These are phyloP conservation scores for Oenanthe javanica DNA, from an alignment of 140 eudicot genomes.

Conservation along the genomic window DNA sequence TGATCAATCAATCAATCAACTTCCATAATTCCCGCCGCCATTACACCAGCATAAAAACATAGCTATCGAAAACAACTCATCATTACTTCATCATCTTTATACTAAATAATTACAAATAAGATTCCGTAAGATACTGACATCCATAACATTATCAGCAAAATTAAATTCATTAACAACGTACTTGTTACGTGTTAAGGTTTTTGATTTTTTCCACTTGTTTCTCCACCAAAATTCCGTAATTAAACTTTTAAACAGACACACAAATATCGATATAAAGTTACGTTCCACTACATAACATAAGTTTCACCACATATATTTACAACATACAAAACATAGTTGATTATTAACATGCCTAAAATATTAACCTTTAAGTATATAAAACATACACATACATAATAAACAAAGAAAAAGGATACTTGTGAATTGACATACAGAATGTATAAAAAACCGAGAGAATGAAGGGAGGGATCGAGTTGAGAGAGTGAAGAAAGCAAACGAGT, in stretches of 20 bases:
- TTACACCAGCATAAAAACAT: neutral
- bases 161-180: neutral
- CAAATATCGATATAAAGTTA: too few species aligned
- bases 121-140: too few species aligned
- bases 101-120: neutral
- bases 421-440: slow-evolving; percentile 42
- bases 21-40: neutral
- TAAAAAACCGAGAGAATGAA: slow-evolving; percentile 86
- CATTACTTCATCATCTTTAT: neutral
- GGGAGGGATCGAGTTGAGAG: slow-evolving; percentile 59
- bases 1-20: neutral
- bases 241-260: neutral
- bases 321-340: too few species aligned
- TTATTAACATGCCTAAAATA: too few species aligned
- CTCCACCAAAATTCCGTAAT: neutral
- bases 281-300: too few species aligned
- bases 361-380: too few species aligned
- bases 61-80: neutral
- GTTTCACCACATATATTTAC: too few species aligned
- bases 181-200: neutral
- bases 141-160: too few species aligned
- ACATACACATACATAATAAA: too few species aligned
- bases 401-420: too few species aligned
- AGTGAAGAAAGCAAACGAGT: slow-evolving; percentile 47
- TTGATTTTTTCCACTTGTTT: neutral